Base-by-base conservation (phyloP, 805 yeast species). In the Yamadazyma sp. region DNA sequence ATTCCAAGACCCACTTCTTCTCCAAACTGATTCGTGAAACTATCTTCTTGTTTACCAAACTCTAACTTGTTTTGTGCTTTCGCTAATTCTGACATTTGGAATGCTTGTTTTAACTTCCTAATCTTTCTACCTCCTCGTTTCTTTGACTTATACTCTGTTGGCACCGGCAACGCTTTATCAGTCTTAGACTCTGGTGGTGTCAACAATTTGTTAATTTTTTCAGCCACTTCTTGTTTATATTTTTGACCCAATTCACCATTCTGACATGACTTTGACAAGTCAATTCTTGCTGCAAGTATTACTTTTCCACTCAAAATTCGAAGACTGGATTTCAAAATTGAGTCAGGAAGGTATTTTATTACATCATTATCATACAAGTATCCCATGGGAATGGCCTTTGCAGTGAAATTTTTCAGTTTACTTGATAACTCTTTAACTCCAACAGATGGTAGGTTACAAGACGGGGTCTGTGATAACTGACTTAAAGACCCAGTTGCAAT, bases 1-100 rank as follows among this genome's bases (percentile, higher is more conserved):
- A 86, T 78, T 3, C 96, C 95, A 31, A 87, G 50, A 0, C 96
- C 96, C 21, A 83, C 65, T 49, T 86, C 95, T 35, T 86, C 88
- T 8, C 94, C 95, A 52, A 66, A 82, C 0, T 78, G 68, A 42
- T 83, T 88, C 42, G 65, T 62, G 3, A 70, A 62, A 1, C 80
- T 71, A 14, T 70, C 76, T 52, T 86, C 96, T 43, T 71, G 68
- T 47, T 80, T 73, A 5, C 95, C 96, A 61, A 91, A 89, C 27
- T 72, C 82, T 76, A 89, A 73, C 50, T 84, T 76, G 54, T 91
- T 88, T 50, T 86, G 95, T 3, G 95, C 83, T 45, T 78, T 82
- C 23, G 88, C 79, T 28, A 85, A 55, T 36, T 88, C 95, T 0
- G 95, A 82, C 71, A 84, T 73, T 49, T 80, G 81, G 59, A 82